phyloP scores from a whole-genome alignment of 257 asterid species.

The Solanum sejunctum region DNA sequence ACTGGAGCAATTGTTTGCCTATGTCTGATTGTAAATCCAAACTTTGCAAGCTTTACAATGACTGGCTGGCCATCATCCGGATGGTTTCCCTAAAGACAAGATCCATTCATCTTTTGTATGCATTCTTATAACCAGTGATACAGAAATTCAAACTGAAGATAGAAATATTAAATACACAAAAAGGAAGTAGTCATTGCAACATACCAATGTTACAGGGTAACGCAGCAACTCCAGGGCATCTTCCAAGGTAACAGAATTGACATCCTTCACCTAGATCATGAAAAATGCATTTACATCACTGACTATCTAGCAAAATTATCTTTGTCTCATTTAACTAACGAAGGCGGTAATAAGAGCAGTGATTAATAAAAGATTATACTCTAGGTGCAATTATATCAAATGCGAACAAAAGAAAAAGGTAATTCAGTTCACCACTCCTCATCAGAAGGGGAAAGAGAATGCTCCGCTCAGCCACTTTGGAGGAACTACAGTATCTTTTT shows the following conservation, averaged over 20 bases:
- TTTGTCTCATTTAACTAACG: neutral
- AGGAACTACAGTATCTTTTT: neutral
- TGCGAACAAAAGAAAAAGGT: neutral
- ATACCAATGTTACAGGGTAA: conserved; percentile 80
- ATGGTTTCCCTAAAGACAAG: conserved; percentile 59
- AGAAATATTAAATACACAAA: neutral
- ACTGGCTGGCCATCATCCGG: conserved; percentile 61
- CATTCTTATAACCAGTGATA: conserved; percentile 1
- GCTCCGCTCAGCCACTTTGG: neutral
- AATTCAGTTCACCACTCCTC: neutral
- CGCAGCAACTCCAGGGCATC: conserved; percentile 65
- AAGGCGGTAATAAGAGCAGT: neutral
- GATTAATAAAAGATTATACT: neutral
- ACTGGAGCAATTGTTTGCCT: conserved; percentile 52
- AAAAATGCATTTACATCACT: neutral
- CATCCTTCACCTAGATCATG: conserved; percentile 43
- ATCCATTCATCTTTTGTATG: neutral
- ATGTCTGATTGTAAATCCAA: conserved; percentile 55
- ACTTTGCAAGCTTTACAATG: conserved; percentile 40
- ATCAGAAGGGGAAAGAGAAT: neutral
- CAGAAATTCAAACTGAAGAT: neutral
- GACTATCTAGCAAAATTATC: neutral
- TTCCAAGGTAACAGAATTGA: conserved; percentile 57
- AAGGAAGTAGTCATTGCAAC: neutral
- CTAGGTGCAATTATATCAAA: neutral